phyloP scores from a whole-genome alignment of 2,329 filamentous ascomycete genomes.

The Colletotrichum eremochloae region DNA sequence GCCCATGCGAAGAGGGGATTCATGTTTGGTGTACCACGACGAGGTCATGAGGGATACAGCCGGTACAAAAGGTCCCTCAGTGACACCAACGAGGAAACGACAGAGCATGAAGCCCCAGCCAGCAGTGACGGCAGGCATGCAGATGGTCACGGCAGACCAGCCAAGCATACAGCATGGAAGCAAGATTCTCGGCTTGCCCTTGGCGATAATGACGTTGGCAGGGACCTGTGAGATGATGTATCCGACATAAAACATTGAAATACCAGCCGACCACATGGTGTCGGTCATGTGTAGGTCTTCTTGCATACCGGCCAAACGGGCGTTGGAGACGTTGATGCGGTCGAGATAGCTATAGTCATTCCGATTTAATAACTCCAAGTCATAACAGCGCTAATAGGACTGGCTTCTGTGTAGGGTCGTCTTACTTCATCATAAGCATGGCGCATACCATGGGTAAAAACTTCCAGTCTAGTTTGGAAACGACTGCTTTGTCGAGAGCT shows the following conservation, averaged over 20 bases:
- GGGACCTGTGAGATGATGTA: slow-evolving; percentile 62
- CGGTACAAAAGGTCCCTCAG: slow-evolving; percentile 59
- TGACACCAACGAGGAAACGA: slow-evolving; percentile 50
- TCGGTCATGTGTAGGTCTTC: slow-evolving; percentile 52
- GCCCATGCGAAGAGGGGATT: slow-evolving; percentile 58
- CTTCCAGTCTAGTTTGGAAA: slow-evolving; percentile 48
- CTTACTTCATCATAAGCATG: slow-evolving; percentile 52
- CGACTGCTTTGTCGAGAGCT: slow-evolving; percentile 43
- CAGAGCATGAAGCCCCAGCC: slow-evolving; percentile 49
- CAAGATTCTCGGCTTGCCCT: slow-evolving; percentile 52
- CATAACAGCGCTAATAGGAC: neutral
- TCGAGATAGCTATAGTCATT: slow-evolving; percentile 60
- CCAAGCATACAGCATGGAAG: slow-evolving; percentile 56
- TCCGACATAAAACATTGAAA: slow-evolving; percentile 60
- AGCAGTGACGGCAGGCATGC: slow-evolving; percentile 56
- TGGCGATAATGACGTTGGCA: slow-evolving; percentile 60
- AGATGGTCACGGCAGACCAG: slow-evolving; percentile 58
- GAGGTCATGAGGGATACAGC: slow-evolving; percentile 61
- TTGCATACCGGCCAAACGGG: slow-evolving; percentile 54
- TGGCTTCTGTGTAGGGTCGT: neutral
- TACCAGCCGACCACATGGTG: slow-evolving; percentile 55
- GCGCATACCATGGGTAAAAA: slow-evolving; percentile 48
- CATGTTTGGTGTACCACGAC: slow-evolving; percentile 62
- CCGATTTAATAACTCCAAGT: neutral
- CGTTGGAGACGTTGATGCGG: slow-evolving; percentile 63